A percentile compares a stretch with the other conserved stretches of the same genome.
Evolutionary conservation across 176 grass and related monocot genomes (phyloP).

Genomic region (Triticum monococcum): DNA sequence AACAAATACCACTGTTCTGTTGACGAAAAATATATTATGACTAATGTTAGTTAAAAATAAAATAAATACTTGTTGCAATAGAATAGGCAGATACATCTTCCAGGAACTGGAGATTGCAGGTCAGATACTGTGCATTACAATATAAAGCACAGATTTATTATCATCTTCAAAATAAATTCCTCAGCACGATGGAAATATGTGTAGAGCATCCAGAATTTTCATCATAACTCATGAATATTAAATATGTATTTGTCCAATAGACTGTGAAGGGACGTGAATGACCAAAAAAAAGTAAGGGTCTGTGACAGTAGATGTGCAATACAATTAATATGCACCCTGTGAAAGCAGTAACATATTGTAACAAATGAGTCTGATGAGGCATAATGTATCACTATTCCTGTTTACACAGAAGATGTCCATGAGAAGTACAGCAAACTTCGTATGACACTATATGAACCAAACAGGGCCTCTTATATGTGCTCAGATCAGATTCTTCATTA

Average conservation of each 20-base stretch:
- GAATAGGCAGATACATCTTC: background rate
- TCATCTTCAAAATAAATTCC: background rate
- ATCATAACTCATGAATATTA: background rate
- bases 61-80: background rate
- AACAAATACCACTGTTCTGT: background rate
- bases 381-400: background rate
- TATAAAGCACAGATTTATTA: background rate
- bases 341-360: background rate
- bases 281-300: background rate
- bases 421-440: background rate
- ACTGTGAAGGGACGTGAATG: background rate
- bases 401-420: background rate
- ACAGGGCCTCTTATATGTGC: background rate
- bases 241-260: conserved; percentile 5
- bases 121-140: background rate
- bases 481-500: conserved; percentile 43
- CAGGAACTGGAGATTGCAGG: background rate
- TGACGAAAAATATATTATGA: background rate
- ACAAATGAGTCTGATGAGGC: background rate
- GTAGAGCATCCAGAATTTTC: background rate
- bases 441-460: background rate
- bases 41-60: conserved; percentile 9
- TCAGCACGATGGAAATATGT: background rate
- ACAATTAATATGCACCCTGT: background rate
- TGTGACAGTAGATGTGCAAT: background rate